Evolutionary conservation across 306 rosid genomes (phyloP).

Genomic region (Betula pendula): DNA sequence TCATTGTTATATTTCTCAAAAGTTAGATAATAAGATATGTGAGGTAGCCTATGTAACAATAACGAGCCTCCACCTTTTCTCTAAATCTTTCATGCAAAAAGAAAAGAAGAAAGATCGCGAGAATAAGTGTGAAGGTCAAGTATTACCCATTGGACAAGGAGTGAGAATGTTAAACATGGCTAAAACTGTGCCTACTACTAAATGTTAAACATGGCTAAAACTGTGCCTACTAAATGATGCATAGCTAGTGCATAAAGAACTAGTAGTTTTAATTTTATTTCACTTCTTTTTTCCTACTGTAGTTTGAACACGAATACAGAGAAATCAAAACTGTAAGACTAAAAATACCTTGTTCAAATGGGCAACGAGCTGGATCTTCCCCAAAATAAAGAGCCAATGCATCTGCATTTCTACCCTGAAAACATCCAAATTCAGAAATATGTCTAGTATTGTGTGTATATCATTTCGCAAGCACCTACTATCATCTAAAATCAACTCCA

Average conservation of each 20-base stretch:
- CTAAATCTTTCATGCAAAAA: no score
- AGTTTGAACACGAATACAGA: neutral
- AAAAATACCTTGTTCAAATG: constrained; percentile 78
- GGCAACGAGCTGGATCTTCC: constrained; percentile 74
- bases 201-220: no score
- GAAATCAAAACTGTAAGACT: neutral
- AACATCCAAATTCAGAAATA: constrained; percentile 31
- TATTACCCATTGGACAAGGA: no score
- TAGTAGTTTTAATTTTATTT: neutral
- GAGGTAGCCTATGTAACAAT: no score
- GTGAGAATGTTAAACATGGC: no score
- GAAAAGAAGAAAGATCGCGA: no score
- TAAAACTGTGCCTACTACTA: no score
- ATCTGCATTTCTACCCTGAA: constrained; percentile 89
- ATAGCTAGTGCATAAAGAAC: neutral
- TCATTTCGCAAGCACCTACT: constrained; percentile 21
- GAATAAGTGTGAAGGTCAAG: no score
- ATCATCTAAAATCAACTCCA: constrained; percentile 17
- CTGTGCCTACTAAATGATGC: neutral
- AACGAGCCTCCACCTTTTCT: no score
- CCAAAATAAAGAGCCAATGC: constrained; percentile 80
- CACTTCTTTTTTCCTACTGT: neutral
- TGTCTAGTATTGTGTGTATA: constrained; percentile 14
- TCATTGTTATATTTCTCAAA: no score
- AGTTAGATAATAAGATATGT: no score